Evolutionary conservation across 225 moss, liverwort and hornwort species (phyloP), one percentile per base, ranked within the genome.

Genomic region (Polytrichum formosum): DNA sequence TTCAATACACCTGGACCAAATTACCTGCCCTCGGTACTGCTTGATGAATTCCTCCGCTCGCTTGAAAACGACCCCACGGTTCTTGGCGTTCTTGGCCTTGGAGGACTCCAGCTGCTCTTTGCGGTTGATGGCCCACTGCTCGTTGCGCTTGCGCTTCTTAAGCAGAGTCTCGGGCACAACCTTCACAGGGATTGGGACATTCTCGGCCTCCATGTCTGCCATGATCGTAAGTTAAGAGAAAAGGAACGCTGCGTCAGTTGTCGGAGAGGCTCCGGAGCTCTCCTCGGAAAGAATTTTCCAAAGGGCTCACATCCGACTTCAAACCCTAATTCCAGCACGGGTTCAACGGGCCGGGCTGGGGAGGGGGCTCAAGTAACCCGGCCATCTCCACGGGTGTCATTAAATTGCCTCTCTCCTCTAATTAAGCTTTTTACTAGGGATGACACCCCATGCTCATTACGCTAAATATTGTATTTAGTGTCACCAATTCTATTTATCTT

Each of bases 141-240:
- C 90, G 58, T 90, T 86, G 58, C 86, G 87, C 81, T 90, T 92
- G 26, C 88, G 80, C 82, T 92, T 92, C 86, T 92, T 92, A 16
- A 86, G 75, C n/a, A 84, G 73, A 9, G 92, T 84, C 76, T 92
- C 90, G 26, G 84, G 92, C 70, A 90, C 86, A 55, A 74, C 71
- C 9, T 70, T 62, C 2, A 66, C 70, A 9, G 76, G 62, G 26
- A 66, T 64, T 8, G 54, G 25, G 19, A 46, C 77, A 61, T 81
- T 79, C 55, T 73, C 76, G 37, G 54, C 29, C 37, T 53, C 67
- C 35, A 53, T 61, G 19, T 54, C 67, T 25, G 53, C 6, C 66
- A 67, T 67, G 16, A 46, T 46, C 16, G 46, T 46, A 29, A 46
- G 8, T 33, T 27, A 22, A 59, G 59, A 59, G 6, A 4, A 13